Percentiles rank a stretch among this genome's conserved stretches.
phyloP scores from a whole-genome alignment of 2,329 filamentous ascomycete genomes.

The Chaetomiaceae sp. region DNA sequence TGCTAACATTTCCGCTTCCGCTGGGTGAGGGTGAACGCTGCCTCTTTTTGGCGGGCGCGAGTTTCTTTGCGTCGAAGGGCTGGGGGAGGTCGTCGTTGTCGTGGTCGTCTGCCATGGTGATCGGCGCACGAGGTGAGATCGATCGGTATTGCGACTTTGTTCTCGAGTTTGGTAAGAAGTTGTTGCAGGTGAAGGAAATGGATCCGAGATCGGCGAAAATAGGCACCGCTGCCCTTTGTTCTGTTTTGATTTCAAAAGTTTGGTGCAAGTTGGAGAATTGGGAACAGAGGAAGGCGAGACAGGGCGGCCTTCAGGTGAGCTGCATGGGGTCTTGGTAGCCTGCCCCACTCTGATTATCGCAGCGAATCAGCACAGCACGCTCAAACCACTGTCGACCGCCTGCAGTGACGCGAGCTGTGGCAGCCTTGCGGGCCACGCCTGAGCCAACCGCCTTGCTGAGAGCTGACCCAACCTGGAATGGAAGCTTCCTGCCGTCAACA shows the following conservation, averaged over 20 bases:
- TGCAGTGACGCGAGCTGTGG: conserved; percentile 25
- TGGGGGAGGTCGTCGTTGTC: conserved; percentile 48
- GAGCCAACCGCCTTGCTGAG: conserved; percentile 12
- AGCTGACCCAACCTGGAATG: conserved; percentile 9
- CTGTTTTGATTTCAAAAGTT: too few relatives aligned
- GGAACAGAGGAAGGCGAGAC: background rate
- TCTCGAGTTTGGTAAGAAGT: too few relatives aligned
- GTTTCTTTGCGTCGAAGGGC: conserved; percentile 55
- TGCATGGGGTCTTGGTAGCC: background rate
- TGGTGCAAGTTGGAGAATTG: too few relatives aligned
- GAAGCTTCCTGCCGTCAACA: conserved; percentile 8
- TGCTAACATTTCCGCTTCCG: conserved; percentile 8
- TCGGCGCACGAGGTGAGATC: background rate
- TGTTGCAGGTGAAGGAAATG: too few relatives aligned
- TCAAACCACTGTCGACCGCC: background rate
- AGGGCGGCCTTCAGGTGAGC: background rate
- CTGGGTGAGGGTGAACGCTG: conserved; percentile 48
- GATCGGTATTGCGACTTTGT: too few relatives aligned
- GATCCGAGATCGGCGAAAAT: too few relatives aligned
- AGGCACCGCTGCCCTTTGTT: too few relatives aligned
- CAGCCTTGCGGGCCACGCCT: conserved; percentile 22
- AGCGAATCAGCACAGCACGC: conserved; percentile 5
- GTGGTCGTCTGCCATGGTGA: conserved; percentile 19
- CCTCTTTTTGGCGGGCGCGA: conserved; percentile 56
- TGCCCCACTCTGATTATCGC: background rate